These are phyloP conservation scores for Fusarium coffeatum DNA, from an alignment of 2,329 filamentous ascomycete genomes.

Conservation along the genomic window DNA sequence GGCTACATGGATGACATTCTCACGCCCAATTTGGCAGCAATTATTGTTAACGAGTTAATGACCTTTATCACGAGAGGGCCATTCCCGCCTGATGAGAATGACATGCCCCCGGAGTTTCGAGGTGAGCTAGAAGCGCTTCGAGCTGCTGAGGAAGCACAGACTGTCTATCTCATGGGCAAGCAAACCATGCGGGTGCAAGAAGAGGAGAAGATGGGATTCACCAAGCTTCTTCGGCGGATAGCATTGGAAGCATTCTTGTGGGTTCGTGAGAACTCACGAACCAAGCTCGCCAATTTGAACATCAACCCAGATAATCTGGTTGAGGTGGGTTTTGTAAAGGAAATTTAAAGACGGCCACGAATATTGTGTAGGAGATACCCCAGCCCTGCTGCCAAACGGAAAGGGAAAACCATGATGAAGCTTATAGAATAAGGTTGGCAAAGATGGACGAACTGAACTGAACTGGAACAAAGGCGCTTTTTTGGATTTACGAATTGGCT, in stretches of 20 bases:
- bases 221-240: conserved; percentile 55
- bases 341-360: conserved; percentile 58
- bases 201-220: conserved; percentile 50
- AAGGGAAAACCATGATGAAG: background rate
- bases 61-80: conserved; percentile 59
- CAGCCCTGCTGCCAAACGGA: background rate
- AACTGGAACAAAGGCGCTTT: conserved; percentile 22
- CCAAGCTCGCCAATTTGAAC: conserved; percentile 72
- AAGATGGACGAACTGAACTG: conserved; percentile 6
- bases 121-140: conserved; percentile 59
- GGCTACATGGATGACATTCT: conserved; percentile 80
- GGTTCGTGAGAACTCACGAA: conserved; percentile 72
- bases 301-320: conserved; percentile 66
- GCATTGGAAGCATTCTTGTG: conserved; percentile 70
- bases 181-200: conserved; percentile 65
- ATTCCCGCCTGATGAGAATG: conserved; percentile 41
- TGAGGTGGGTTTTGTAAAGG: conserved; percentile 77
- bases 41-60: conserved; percentile 70
- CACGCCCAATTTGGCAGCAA: conserved; percentile 68
- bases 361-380: conserved; percentile 23
- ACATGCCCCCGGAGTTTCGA: conserved; percentile 42
- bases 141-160: conserved; percentile 59
- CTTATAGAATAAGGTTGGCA: conserved; percentile 1
- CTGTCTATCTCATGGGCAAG: conserved; percentile 70
- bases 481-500: conserved; percentile 9